Conservation (phyloP, 75 land plant genomes). For the Picea sitchensis region DNA sequence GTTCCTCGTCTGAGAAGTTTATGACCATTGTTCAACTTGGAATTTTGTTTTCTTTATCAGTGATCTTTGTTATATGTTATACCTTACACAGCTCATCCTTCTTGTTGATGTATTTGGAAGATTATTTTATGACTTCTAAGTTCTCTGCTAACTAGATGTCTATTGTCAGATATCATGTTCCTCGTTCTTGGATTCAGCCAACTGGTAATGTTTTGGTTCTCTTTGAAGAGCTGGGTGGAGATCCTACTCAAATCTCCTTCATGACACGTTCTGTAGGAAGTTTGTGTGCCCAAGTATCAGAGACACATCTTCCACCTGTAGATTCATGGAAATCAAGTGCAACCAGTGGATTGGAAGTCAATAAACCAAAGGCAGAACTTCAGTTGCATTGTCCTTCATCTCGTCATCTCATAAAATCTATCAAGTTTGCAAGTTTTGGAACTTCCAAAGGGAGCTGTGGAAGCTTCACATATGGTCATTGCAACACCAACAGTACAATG, state of each 20-base stretch:
- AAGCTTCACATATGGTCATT: conserved; percentile 49
- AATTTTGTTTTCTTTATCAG: too few species aligned
- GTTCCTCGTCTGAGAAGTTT: conserved; percentile 30
- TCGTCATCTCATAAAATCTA: conserved; percentile 52
- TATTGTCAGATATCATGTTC: conserved; percentile 58
- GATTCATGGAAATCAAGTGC: conserved; percentile 33
- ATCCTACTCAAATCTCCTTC: conserved; percentile 54
- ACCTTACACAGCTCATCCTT: background rate
- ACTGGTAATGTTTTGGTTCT: conserved; percentile 52
- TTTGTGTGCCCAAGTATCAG: conserved; percentile 49
- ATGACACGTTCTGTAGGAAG: conserved; percentile 26
- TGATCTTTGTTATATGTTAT: too few species aligned
- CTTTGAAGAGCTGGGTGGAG: conserved; percentile 70
- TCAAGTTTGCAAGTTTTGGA: conserved; percentile 83
- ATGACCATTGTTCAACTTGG: too few species aligned
- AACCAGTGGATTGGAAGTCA: conserved; percentile 5
- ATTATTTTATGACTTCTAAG: background rate
- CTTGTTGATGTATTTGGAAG: background rate
- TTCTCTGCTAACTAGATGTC: background rate
- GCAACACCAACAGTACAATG: conserved; percentile 45
- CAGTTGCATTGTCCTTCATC: conserved; percentile 54
- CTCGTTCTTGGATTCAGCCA: conserved; percentile 49
- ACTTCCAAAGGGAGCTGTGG: conserved; percentile 76
- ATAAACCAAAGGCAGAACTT: conserved; percentile 28
- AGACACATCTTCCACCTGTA: conserved; percentile 45